These are phyloP conservation scores for Coemansia sp. DNA, from an alignment of 192 early-diverging fungal species.

Conservation along the genomic window DNA sequence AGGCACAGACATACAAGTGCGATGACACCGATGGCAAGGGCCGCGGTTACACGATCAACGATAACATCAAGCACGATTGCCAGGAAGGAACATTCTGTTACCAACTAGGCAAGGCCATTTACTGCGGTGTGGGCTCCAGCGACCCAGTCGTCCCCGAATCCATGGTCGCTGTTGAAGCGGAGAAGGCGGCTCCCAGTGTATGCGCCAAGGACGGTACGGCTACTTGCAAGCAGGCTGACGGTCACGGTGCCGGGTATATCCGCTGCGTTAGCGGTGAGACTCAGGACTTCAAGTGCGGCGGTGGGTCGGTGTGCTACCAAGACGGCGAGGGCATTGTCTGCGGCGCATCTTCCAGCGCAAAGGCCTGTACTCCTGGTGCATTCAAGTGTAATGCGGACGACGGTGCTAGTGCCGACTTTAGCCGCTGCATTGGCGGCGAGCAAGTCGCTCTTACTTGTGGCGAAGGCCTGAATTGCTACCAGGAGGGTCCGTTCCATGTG, in stretches of 20 bases:
- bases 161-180: not conserved
- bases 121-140: constrained; percentile 25
- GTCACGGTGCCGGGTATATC: constrained; percentile 12
- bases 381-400: constrained; percentile 24
- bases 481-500: constrained; percentile 36
- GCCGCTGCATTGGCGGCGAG: constrained; percentile 24
- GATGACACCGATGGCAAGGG: constrained; percentile 20
- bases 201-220: constrained; percentile 20
- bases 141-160: not conserved
- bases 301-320: constrained; percentile 32
- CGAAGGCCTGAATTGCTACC: constrained; percentile 19
- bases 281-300: constrained; percentile 19
- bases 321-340: constrained; percentile 23
- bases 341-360: constrained; percentile 10
- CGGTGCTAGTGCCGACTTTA: constrained; percentile 25
- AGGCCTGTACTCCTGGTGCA: constrained; percentile 18
- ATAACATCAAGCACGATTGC: constrained; percentile 17
- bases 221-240: constrained; percentile 14
- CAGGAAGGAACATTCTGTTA: constrained; percentile 22
- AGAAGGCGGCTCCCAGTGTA: not conserved
- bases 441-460: constrained; percentile 22
- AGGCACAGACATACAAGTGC: constrained; percentile 26
- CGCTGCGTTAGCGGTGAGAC: not conserved
- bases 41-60: constrained; percentile 23
- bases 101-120: constrained; percentile 31